phyloP scores from a whole-genome alignment of 2,329 filamentous ascomycete genomes.

The Thelonectria discophora region DNA sequence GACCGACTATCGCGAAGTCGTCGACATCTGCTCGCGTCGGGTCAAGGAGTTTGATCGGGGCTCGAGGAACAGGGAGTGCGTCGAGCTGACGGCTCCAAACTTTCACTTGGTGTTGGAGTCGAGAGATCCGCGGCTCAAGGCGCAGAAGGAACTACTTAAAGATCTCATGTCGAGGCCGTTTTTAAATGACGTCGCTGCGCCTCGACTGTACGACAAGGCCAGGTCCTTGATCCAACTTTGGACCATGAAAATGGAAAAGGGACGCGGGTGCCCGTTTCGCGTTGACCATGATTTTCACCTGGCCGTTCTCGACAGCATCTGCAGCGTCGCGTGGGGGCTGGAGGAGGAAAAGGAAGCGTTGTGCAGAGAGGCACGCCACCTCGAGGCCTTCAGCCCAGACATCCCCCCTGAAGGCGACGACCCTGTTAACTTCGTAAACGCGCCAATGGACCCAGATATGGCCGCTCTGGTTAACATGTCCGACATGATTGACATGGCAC shows the following conservation, averaged over 20 bases:
- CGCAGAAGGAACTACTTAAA: constrained; percentile 45
- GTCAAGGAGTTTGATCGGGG: constrained; percentile 47
- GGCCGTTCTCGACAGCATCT: constrained; percentile 48
- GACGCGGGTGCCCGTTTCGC: constrained; percentile 44
- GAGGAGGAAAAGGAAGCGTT: constrained; percentile 34
- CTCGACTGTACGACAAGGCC: constrained; percentile 46
- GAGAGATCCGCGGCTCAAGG: constrained; percentile 44
- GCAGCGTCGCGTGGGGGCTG: constrained; percentile 46
- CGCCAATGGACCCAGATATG: constrained; percentile 29
- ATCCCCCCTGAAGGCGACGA: not conserved
- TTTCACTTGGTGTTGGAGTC: constrained; percentile 49
- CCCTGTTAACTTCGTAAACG: constrained; percentile 28
- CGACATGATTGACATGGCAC: constrained; percentile 39
- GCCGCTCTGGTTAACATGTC: constrained; percentile 37
- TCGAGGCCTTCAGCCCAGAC: constrained; percentile 8
- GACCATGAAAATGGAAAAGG: constrained; percentile 44
- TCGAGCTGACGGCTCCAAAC: constrained; percentile 38
- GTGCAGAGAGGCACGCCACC: constrained; percentile 25
- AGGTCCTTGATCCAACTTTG: constrained; percentile 47
- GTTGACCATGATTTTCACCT: constrained; percentile 46
- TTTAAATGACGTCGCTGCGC: constrained; percentile 46
- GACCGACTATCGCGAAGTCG: constrained; percentile 45
- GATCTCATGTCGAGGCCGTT: constrained; percentile 51
- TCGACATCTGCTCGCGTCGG: constrained; percentile 47
- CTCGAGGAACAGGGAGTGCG: constrained; percentile 36